phyloP scores from a whole-genome alignment of 129 eudicot species.

The Pittosporum tobira region DNA sequence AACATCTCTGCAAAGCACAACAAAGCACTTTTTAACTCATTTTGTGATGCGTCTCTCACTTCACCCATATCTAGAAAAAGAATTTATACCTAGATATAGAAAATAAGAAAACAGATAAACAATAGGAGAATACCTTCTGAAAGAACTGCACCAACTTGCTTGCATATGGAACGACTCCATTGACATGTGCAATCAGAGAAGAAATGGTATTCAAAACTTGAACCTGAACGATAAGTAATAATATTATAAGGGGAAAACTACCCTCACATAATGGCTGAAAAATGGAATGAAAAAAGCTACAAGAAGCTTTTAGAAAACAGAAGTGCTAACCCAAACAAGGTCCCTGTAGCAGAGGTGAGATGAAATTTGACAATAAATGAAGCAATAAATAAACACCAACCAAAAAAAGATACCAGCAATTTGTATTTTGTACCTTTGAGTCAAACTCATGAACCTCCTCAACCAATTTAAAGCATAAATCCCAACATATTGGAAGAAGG shows the following conservation, averaged over 20 bases:
- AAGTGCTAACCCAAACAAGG: too few relatives aligned
- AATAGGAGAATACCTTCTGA: conserved; percentile 47
- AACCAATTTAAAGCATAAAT: conserved; percentile 63
- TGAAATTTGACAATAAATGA: neutral
- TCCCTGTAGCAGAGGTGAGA: too few relatives aligned
- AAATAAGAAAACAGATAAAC: neutral
- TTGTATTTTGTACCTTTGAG: conserved; percentile 69
- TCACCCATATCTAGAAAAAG: conserved; percentile 1
- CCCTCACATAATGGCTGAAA: too few relatives aligned
- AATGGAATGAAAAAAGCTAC: too few relatives aligned
- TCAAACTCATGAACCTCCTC: conserved; percentile 95
- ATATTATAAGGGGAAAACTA: neutral
- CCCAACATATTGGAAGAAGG: conserved; percentile 91
- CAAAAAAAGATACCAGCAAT: neutral
- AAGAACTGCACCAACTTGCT: conserved; percentile 72
- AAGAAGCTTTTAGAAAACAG: too few relatives aligned
- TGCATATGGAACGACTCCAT: conserved; percentile 68
- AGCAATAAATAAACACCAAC: neutral
- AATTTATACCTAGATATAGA: neutral
- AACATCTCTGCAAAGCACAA: too few relatives aligned
- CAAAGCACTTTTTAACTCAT: too few relatives aligned
- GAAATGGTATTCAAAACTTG: conserved; percentile 88
- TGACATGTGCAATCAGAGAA: conserved; percentile 56
- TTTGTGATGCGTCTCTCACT: neutral
- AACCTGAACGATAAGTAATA: conserved; percentile 41